These are phyloP conservation scores for Vaccinium myrtillus DNA, from an alignment of 148 eudicot genomes.

Conservation along the genomic window DNA sequence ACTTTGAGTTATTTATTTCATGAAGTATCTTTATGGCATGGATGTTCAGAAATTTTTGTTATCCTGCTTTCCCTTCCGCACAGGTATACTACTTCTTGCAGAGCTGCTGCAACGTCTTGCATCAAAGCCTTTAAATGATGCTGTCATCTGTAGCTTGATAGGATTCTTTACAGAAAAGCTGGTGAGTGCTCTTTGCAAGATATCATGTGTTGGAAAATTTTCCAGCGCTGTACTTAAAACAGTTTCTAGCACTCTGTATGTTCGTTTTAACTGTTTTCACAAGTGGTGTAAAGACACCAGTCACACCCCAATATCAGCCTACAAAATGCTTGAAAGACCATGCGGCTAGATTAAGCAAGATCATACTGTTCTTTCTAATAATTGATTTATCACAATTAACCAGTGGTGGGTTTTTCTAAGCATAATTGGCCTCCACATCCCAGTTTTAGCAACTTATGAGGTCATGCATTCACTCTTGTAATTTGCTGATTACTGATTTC, in stretches of 20 bases:
- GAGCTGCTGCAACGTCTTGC: slow-evolving; percentile 62
- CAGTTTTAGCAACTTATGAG: too few species aligned
- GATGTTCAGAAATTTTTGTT: slow-evolving; percentile 14
- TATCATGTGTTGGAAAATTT: not conserved
- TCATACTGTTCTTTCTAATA: not conserved
- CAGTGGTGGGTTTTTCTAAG: too few species aligned
- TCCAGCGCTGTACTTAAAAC: not conserved
- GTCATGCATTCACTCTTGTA: too few species aligned
- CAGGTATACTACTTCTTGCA: slow-evolving; percentile 84
- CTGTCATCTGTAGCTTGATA: slow-evolving; percentile 60
- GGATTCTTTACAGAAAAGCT: slow-evolving; percentile 78
- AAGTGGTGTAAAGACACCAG: not conserved
- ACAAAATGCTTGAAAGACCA: not conserved
- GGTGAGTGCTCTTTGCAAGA: slow-evolving; percentile 44
- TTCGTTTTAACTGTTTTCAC: not conserved
- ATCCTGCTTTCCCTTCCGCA: slow-evolving; percentile 10
- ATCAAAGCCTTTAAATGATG: slow-evolving; percentile 50
- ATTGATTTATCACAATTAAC: not conserved
- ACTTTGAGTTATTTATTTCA: not conserved
- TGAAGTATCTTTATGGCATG: slow-evolving; percentile 3
- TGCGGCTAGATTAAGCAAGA: slow-evolving; percentile 1
- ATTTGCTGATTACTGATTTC: too few species aligned
- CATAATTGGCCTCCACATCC: too few species aligned
- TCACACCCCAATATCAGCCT: not conserved
- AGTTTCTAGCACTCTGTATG: not conserved